Evolutionary conservation across 1,284 basidiomycete genomes (phyloP).

Genomic region (Veloporphyrellus conicus): DNA sequence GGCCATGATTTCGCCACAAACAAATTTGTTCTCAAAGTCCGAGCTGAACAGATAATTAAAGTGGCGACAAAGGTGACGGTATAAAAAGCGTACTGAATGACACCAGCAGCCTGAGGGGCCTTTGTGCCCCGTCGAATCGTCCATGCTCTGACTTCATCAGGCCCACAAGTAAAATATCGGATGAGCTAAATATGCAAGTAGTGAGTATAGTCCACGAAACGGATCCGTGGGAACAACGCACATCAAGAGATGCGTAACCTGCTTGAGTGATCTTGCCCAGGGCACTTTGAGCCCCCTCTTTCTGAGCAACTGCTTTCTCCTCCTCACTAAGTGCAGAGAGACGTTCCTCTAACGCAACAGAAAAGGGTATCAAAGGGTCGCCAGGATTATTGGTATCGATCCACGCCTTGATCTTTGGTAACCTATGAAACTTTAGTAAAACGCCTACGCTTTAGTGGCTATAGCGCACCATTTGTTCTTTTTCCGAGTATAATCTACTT

Average conservation of each 20-base stretch:
- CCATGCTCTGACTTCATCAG: slow-evolving; percentile 97
- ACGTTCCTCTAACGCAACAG: slow-evolving; percentile 93
- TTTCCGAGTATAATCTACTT: slow-evolving; percentile 92
- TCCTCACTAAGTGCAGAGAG: slow-evolving; percentile 66
- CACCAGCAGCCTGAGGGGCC: slow-evolving; percentile 96
- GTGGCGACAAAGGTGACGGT: slow-evolving; percentile 11
- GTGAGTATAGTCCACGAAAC: slow-evolving; percentile 4
- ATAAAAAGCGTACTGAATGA: slow-evolving; percentile 80
- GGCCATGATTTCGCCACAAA: slow-evolving; percentile 98
- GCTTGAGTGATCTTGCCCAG: slow-evolving; percentile 91
- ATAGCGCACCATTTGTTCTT: slow-evolving; percentile 94
- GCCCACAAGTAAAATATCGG: slow-evolving; percentile 96
- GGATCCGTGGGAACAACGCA: slow-evolving; percentile 34
- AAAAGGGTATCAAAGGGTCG: slow-evolving; percentile 95
- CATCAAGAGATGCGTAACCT: slow-evolving; percentile 82
- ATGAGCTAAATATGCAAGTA: slow-evolving; percentile 59
- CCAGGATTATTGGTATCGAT: slow-evolving; percentile 97
- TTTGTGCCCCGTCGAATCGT: slow-evolving; percentile 92
- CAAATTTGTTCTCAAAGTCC: slow-evolving; percentile 97
- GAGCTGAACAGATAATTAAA: slow-evolving; percentile 45
- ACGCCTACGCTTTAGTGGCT: background rate
- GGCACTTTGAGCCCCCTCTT: slow-evolving; percentile 67
- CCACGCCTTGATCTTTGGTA: slow-evolving; percentile 98
- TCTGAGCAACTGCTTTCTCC: slow-evolving; percentile 75
- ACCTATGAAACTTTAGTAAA: slow-evolving; percentile 42